Conservation (phyloP, 2,329 filamentous ascomycete genomes). For the Xylaria multiplex region DNA sequence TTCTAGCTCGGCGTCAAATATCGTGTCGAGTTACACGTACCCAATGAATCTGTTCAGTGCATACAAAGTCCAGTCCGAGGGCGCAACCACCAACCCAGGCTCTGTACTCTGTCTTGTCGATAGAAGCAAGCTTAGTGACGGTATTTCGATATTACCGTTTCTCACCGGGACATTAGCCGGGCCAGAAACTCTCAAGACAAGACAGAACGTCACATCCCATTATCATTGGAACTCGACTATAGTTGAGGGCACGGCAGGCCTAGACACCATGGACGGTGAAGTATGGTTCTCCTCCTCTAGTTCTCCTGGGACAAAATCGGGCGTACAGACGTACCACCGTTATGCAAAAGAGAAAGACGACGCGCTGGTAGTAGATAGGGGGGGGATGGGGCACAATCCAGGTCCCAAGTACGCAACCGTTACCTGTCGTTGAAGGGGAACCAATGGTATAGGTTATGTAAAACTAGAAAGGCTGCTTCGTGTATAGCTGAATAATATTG, state of each 20-base stretch:
- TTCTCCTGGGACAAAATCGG: constrained; percentile 30
- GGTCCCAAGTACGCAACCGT: constrained; percentile 40
- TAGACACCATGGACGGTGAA: constrained; percentile 45
- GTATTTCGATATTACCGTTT: constrained; percentile 41
- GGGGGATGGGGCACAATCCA: constrained; percentile 40
- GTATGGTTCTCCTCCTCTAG: constrained; percentile 46
- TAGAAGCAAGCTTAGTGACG: constrained; percentile 44
- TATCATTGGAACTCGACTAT: constrained; percentile 50
- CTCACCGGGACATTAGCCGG: constrained; percentile 41
- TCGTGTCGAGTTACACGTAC: constrained; percentile 45
- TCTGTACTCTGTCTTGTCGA: constrained; percentile 48
- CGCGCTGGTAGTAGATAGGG: constrained; percentile 36
- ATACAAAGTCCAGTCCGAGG: constrained; percentile 45
- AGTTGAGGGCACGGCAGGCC: constrained; percentile 44
- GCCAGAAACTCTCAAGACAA: constrained; percentile 38
- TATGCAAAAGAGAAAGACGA: constrained; percentile 45
- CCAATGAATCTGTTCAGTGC: constrained; percentile 49
- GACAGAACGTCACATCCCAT: constrained; percentile 48
- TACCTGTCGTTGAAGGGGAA: constrained; percentile 39
- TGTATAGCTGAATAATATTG: background rate
- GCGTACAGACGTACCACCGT: constrained; percentile 40
- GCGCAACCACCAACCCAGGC: constrained; percentile 45
- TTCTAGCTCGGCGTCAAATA: constrained; percentile 38
- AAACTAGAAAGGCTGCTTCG: background rate
- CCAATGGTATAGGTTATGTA: constrained; percentile 31